Conservation (phyloP, 1,284 basidiomycete genomes). For the Cerrena zonata region DNA sequence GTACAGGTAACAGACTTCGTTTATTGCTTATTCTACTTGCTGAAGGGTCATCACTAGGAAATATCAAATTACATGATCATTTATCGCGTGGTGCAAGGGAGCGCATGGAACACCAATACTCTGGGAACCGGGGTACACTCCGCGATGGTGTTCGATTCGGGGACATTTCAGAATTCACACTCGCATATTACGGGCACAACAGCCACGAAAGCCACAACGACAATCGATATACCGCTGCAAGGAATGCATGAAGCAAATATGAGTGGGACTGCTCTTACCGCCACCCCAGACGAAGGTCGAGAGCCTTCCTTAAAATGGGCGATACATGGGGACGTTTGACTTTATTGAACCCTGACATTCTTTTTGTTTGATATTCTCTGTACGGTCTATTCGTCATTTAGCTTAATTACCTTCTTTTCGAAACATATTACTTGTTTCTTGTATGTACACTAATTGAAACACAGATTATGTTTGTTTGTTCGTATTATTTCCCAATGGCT, state of each 20-base stretch:
- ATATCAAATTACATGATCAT: constrained; percentile 10
- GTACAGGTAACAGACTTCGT: background rate
- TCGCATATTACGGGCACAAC: background rate
- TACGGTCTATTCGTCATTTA: no score
- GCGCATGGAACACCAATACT: constrained; percentile 5
- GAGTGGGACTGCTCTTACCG: background rate
- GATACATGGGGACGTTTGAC: no score
- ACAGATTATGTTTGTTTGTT: no score
- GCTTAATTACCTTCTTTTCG: no score
- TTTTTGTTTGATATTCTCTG: no score
- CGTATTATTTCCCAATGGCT: no score
- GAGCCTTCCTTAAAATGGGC: background rate
- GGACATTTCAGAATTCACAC: background rate
- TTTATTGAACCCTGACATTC: no score
- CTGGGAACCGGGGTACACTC: background rate
- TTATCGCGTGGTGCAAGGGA: constrained; percentile 8
- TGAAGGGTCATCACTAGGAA: background rate
- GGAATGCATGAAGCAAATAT: background rate
- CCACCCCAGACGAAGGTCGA: background rate
- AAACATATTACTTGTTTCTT: no score
- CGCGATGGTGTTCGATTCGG: background rate
- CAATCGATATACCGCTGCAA: background rate
- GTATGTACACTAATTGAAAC: no score
- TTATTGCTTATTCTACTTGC: no score
- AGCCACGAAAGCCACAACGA: background rate